A percentile compares a stretch with the other conserved stretches of the same genome.
These are phyloP conservation scores for Xylaria sp. DNA, from an alignment of 495 filamentous ascomycete genomes.

Conservation along the genomic window DNA sequence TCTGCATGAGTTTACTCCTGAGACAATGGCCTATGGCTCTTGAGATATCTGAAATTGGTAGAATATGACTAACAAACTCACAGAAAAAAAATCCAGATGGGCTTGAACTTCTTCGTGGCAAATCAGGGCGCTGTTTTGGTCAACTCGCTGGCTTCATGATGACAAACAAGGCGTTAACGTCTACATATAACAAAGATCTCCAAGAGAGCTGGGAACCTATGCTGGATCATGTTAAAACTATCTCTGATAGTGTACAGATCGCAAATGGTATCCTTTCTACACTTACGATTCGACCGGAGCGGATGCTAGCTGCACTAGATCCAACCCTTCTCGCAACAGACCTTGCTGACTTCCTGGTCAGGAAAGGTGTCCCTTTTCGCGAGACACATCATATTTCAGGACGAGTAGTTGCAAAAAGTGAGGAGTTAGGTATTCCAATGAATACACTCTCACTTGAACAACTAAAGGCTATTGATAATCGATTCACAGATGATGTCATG, in stretches of 20 bases:
- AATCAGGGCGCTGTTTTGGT: constrained; percentile 83
- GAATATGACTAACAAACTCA: constrained; percentile 38
- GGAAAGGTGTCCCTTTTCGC: constrained; percentile 85
- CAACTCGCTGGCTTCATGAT: constrained; percentile 89
- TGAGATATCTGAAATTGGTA: constrained; percentile 15
- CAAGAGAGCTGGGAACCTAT: constrained; percentile 91
- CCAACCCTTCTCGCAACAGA: constrained; percentile 77
- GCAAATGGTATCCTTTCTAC: constrained; percentile 82
- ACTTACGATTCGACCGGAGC: constrained; percentile 71
- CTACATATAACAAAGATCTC: constrained; percentile 94
- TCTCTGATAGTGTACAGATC: constrained; percentile 85
- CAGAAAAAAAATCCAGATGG: constrained; percentile 85
- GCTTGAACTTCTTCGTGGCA: constrained; percentile 87
- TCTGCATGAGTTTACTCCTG: constrained; percentile 5
- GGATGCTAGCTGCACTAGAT: constrained; percentile 79
- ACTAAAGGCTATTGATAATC: constrained; percentile 65
- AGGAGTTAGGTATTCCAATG: constrained; percentile 75
- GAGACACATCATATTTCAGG: constrained; percentile 94
- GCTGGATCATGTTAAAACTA: constrained; percentile 86
- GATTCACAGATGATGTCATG: constrained; percentile 70
- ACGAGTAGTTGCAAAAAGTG: constrained; percentile 70
- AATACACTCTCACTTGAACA: constrained; percentile 74
- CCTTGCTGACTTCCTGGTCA: constrained; percentile 88
- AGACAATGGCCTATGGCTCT: constrained; percentile 11
- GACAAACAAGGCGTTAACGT: constrained; percentile 70